Conservation (phyloP, 2,329 filamentous ascomycete genomes). For the Biscogniauxia mediterranea region DNA sequence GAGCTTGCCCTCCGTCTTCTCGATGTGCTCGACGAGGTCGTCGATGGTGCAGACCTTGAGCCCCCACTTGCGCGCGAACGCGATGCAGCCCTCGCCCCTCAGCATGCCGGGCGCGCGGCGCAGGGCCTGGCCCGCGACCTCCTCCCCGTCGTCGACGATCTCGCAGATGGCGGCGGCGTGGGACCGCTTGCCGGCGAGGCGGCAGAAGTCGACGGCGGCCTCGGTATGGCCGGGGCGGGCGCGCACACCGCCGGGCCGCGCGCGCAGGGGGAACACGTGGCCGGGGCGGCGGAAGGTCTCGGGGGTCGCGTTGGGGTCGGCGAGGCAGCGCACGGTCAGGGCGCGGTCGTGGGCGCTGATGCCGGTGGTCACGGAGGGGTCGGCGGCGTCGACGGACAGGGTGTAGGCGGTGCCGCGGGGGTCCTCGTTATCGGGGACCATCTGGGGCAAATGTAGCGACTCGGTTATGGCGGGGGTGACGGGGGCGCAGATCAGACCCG, state of each 20-base stretch:
- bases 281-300: slow-evolving; percentile 76
- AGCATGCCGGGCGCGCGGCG: slow-evolving; percentile 79
- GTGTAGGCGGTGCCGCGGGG: slow-evolving; percentile 92
- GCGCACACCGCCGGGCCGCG: slow-evolving; percentile 75
- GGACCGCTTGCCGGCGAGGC: slow-evolving; percentile 69
- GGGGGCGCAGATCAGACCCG: slow-evolving; percentile 88
- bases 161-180: slow-evolving; percentile 85
- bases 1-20: slow-evolving; percentile 68
- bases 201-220: slow-evolving; percentile 86
- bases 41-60: slow-evolving; percentile 95
- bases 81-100: slow-evolving; percentile 81
- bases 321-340: slow-evolving; percentile 75
- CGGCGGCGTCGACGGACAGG: slow-evolving; percentile 76
- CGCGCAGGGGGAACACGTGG: slow-evolving; percentile 84
- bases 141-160: slow-evolving; percentile 81
- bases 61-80: slow-evolving; percentile 84
- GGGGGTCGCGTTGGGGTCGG: slow-evolving; percentile 57
- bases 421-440: slow-evolving; percentile 76
- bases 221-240: slow-evolving; percentile 86
- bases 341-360: slow-evolving; percentile 88
- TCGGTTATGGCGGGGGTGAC: slow-evolving; percentile 68
- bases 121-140: slow-evolving; percentile 66
- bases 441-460: slow-evolving; percentile 77
- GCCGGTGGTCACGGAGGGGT: slow-evolving; percentile 76
- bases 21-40: slow-evolving; percentile 76